These are phyloP conservation scores for Tephrocybe sp. DNA, from an alignment of 768 basidiomycete species.

Conservation along the genomic window DNA sequence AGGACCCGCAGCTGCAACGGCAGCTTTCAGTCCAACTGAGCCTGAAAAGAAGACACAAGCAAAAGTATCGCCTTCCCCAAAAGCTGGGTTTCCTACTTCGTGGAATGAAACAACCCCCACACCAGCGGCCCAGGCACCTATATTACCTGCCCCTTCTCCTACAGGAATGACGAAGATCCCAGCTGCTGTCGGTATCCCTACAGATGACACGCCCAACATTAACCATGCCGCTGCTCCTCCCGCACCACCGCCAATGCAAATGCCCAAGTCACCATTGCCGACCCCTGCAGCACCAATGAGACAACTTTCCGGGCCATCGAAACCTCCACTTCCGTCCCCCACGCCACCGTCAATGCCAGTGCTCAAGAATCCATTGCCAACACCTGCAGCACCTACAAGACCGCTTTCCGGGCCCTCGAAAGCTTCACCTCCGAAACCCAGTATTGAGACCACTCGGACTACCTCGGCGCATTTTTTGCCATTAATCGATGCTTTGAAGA, in stretches of 20 bases:
- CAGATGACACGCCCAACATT: too few relatives aligned
- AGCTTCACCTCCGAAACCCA: background rate
- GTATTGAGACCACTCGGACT: background rate
- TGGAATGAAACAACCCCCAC: too few relatives aligned
- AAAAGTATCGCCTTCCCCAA: background rate
- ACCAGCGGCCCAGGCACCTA: too few relatives aligned
- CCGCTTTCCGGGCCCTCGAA: background rate
- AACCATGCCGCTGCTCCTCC: too few relatives aligned
- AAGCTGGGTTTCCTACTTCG: too few relatives aligned
- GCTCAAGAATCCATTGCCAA: background rate
- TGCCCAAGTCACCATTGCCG: too few relatives aligned
- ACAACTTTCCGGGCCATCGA: background rate
- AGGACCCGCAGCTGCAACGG: background rate
- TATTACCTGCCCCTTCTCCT: too few relatives aligned
- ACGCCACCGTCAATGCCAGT: background rate
- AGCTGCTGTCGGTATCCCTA: too few relatives aligned
- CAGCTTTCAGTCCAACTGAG: background rate
- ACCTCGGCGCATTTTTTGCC: slow-evolving; percentile 8
- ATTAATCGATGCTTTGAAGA: slow-evolving; percentile 8
- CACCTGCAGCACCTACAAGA: background rate
- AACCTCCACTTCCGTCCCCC: background rate
- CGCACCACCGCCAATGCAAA: too few relatives aligned
- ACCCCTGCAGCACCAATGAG: too few relatives aligned
- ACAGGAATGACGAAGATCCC: too few relatives aligned
- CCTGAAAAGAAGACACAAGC: background rate